Evolutionary conservation across 768 basidiomycete species (phyloP).

Genomic region (Lactifluus piperatus): DNA sequence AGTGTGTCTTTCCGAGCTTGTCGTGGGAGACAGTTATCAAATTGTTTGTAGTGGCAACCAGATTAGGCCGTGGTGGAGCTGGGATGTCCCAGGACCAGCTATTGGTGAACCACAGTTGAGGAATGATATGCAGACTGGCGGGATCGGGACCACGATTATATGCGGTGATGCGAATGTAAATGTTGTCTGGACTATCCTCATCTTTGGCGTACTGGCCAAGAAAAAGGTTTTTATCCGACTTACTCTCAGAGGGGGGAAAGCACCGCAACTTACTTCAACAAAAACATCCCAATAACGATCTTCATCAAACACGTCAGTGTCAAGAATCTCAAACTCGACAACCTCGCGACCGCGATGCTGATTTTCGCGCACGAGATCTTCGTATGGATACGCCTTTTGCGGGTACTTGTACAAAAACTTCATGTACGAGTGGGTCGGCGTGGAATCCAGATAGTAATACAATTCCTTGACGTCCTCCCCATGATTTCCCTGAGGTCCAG

Average conservation of each 20-base stretch:
- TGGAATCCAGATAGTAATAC: constrained; percentile 97
- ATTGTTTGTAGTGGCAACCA: constrained; percentile 48
- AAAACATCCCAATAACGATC: constrained; percentile 99
- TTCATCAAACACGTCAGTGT: constrained; percentile 85
- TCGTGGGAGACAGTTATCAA: constrained; percentile 68
- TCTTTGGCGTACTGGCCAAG: constrained; percentile 86
- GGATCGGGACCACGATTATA: constrained; percentile 97
- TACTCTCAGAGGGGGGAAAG: background rate
- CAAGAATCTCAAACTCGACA: constrained; percentile 86
- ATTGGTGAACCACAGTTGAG: constrained; percentile 96
- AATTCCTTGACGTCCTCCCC: constrained; percentile 99
- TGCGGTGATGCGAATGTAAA: constrained; percentile 89
- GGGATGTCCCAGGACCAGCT: constrained; percentile 92
- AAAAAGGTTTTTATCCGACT: background rate
- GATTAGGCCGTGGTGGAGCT: constrained; percentile 54
- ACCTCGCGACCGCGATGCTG: constrained; percentile 76
- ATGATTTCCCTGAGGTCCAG: constrained; percentile 96
- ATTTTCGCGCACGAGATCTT: constrained; percentile 84
- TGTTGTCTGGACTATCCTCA: constrained; percentile 77
- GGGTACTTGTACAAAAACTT: constrained; percentile 99
- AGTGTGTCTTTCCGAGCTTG: constrained; percentile 61
- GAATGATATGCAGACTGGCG: constrained; percentile 88
- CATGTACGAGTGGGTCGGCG: constrained; percentile 99
- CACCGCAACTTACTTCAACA: constrained; percentile 62
- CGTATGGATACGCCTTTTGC: constrained; percentile 87